A percentile compares a stretch with the other conserved stretches of the same genome.
These are phyloP conservation scores for Trichophyton mentagrophytes DNA, from an alignment of 2,329 filamentous ascomycete genomes.

Conservation along the genomic window DNA sequence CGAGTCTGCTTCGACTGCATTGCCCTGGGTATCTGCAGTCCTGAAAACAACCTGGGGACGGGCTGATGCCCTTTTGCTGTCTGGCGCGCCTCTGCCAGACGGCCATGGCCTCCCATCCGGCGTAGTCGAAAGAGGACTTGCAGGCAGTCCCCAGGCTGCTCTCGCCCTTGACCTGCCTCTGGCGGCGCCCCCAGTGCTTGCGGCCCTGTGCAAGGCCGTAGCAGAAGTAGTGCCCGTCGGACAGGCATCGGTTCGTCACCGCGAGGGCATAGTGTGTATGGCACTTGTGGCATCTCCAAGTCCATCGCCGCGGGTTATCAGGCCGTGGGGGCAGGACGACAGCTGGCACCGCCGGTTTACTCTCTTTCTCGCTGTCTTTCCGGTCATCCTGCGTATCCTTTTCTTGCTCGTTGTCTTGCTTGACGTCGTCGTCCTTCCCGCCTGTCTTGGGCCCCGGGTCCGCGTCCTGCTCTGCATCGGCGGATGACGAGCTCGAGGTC, in stretches of 20 bases:
- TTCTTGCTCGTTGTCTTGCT: neutral
- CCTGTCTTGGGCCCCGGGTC: neutral
- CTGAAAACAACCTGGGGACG: neutral
- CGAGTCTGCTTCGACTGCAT: neutral
- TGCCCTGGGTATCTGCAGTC: neutral
- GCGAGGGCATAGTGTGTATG: neutral
- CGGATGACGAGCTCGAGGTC: neutral
- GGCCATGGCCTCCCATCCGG: neutral
- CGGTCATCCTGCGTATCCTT: conserved; percentile 11
- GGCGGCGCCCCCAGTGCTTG: neutral
- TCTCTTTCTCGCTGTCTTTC: conserved; percentile 12
- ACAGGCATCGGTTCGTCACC: conserved; percentile 3
- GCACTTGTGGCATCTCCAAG: conserved; percentile 4
- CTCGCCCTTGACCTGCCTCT: neutral
- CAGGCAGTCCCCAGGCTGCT: neutral
- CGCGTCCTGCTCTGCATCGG: neutral
- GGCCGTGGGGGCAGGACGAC: neutral
- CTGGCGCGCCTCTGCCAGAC: neutral
- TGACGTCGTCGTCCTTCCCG: neutral
- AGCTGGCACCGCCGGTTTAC: conserved; percentile 3
- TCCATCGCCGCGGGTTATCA: neutral
- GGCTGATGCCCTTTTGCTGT: neutral
- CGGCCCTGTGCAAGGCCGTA: neutral
- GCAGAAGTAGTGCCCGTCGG: neutral
- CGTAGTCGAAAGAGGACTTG: neutral